Evolutionary conservation across 306 rosid genomes (phyloP).

Genomic region (Pyrus bretschneideri): DNA sequence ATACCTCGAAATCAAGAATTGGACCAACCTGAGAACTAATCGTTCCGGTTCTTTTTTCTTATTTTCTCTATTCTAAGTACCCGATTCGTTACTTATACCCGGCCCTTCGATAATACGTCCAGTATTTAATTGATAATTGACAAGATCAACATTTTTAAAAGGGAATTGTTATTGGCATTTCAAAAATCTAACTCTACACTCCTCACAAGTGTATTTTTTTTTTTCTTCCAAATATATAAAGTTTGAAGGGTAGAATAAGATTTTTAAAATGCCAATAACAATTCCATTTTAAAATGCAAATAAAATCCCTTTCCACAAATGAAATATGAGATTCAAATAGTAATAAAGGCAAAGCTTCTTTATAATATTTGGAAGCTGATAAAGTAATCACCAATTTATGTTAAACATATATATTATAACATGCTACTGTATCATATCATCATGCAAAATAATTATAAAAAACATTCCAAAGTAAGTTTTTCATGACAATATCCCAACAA

Average conservation of each 20-base stretch:
- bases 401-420: neutral
- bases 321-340: neutral
- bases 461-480: neutral
- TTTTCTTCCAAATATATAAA: too few species aligned
- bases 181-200: too few species aligned
- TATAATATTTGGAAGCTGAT: constrained; percentile 1
- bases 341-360: neutral
- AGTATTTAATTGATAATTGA: neutral
- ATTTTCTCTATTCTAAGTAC: too few species aligned
- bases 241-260: too few species aligned
- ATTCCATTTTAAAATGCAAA: neutral
- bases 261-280: too few species aligned
- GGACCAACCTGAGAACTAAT: too few species aligned
- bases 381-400: neutral
- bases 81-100: neutral
- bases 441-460: neutral
- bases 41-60: too few species aligned
- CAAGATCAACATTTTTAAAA: neutral
- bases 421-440: neutral
- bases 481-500: neutral
- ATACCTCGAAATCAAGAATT: too few species aligned
- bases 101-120: neutral
- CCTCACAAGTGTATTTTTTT: too few species aligned
- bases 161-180: too few species aligned
- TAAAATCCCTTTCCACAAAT: neutral